phyloP scores from a whole-genome alignment of 352 stramenopile species.

The Phytophthora sp. region DNA sequence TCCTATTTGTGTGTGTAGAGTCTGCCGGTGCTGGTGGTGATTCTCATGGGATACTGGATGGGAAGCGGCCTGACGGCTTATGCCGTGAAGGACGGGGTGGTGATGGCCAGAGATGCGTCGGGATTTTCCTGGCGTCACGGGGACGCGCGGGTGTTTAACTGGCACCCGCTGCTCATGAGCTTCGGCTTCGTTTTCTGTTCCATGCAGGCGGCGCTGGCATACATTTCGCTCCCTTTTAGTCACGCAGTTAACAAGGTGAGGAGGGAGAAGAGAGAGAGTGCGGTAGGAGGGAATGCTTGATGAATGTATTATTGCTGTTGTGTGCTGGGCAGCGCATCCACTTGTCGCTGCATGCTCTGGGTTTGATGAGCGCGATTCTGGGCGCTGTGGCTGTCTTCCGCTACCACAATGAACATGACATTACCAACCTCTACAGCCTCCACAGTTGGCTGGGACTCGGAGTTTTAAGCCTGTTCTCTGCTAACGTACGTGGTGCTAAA shows the following conservation, averaged over 20 bases:
- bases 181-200: slow-evolving; percentile 86
- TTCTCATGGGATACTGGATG: slow-evolving; percentile 84
- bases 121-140: slow-evolving; percentile 75
- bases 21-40: slow-evolving; percentile 59
- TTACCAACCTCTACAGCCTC: slow-evolving; percentile 88
- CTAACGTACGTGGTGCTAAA: slow-evolving; percentile 42
- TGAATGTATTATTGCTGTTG: slow-evolving; percentile 17
- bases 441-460: slow-evolving; percentile 87
- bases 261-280: not conserved
- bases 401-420: slow-evolving; percentile 88
- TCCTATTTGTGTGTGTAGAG: slow-evolving; percentile 37
- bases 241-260: slow-evolving; percentile 72
- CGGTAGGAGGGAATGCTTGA: not conserved
- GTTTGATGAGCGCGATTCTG: slow-evolving; percentile 61
- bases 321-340: slow-evolving; percentile 59
- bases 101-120: slow-evolving; percentile 52
- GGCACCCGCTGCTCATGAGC: slow-evolving; percentile 88
- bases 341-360: slow-evolving; percentile 67
- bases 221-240: slow-evolving; percentile 71
- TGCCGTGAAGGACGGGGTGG: slow-evolving; percentile 42
- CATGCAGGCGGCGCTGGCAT: slow-evolving; percentile 65
- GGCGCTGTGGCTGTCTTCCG: slow-evolving; percentile 80
- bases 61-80: slow-evolving; percentile 67
- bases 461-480: slow-evolving; percentile 61
- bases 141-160: slow-evolving; percentile 83